Conservation (phyloP, 371 early-diverging fungal species). For the Haplosporangium sp. region DNA sequence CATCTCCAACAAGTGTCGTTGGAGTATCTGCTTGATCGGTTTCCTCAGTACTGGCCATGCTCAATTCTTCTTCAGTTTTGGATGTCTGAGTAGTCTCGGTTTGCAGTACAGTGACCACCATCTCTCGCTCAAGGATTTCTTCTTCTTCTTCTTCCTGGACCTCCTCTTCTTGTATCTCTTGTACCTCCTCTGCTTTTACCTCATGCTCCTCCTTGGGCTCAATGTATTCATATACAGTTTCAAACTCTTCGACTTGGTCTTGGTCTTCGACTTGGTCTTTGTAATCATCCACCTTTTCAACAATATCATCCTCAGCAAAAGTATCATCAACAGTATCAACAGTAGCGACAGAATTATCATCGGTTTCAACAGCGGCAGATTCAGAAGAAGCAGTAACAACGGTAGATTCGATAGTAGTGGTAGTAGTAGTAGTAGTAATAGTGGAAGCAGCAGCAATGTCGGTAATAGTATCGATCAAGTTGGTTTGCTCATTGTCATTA, state of each 20-base stretch:
- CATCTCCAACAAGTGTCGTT: slow-evolving; percentile 38
- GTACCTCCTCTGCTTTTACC: too few relatives aligned
- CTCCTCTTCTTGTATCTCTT: background rate
- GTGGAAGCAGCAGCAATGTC: too few relatives aligned
- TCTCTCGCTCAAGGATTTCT: slow-evolving; percentile 5
- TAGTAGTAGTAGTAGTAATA: too few relatives aligned
- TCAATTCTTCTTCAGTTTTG: background rate
- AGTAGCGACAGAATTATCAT: background rate
- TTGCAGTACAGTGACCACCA: background rate
- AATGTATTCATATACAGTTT: background rate
- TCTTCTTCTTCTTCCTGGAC: slow-evolving; percentile 2
- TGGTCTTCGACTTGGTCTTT: background rate
- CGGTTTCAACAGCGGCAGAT: background rate
- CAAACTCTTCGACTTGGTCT: background rate
- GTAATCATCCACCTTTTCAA: too few relatives aligned
- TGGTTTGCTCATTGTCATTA: background rate
- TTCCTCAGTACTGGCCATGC: background rate
- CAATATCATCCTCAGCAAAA: background rate
- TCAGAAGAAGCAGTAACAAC: too few relatives aligned
- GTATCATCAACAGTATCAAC: background rate
- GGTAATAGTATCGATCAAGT: background rate
- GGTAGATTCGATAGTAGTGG: too few relatives aligned
- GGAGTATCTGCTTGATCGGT: slow-evolving; percentile 23
- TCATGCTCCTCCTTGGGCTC: too few relatives aligned
- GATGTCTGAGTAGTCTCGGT: background rate